Base-by-base conservation (phyloP, 2,329 filamentous ascomycete genomes). In the Pyrenophora seminiperda region DNA sequence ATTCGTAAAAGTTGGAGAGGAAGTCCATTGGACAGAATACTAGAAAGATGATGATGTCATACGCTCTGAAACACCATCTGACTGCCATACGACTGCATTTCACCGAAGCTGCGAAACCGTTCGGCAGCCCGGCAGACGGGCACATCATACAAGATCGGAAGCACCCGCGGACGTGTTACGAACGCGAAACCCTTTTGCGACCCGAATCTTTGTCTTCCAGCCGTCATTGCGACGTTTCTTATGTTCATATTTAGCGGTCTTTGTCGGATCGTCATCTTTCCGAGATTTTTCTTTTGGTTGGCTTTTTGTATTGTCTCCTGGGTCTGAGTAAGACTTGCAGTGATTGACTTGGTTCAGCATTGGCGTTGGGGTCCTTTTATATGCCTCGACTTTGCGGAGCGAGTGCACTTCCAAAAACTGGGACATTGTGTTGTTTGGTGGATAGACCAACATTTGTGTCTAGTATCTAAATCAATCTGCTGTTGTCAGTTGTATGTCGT, bases 11-110 rank as follows among this genome's bases (percentile, higher is more conserved):
- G 66, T 71, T 1, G 68, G 68, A 13, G 62, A 66, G 38, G 50
- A 62, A 14, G 40, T 55, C 10, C 68, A 72, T 22, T 72, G 69
- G 69, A 49, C 67, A 1, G 69, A 72, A 48, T 62, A 62, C 32
- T 72, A 52, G 33, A 39, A 30, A 17, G 0, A 42, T 22, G 11
- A 4, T 9, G 31, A 18, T 22, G 36, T n/a, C n/a, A 14, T 24
- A 7, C 5, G 6, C 22, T 47, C 5, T 45, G 50, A 50, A 53
- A 50, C 50, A 22, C 18, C 18, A 6, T 17, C 14, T 33, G 13
- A 13, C 13, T 30, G 34, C 33, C 27, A 22, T 24, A 24, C 22
- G 2, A 7, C 22, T 13, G 20, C 31, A 30, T 19, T 33, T 13
- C 37, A 32, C 47, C 34, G 47, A 47, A 9, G 40, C 14, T 31